These are phyloP conservation scores for Acidomyces sp. DNA, from an alignment of 495 filamentous ascomycete genomes.

Conservation along the genomic window DNA sequence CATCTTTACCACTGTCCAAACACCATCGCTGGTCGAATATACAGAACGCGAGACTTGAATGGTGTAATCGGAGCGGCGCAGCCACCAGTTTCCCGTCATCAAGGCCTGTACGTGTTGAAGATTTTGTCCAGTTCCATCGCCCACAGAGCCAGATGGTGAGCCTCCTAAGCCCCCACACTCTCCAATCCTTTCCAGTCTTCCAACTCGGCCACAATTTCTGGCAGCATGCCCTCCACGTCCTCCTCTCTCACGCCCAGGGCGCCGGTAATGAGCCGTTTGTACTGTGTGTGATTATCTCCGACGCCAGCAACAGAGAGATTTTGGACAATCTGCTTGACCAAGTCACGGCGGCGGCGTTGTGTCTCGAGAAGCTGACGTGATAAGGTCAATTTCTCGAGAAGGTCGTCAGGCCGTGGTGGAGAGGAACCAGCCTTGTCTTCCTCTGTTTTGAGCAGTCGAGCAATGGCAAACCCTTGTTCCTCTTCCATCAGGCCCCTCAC, in stretches of 20 bases:
- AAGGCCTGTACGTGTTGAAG: no score
- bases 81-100: no score
- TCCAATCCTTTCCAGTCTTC: conserved; percentile 32
- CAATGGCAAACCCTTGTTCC: conserved; percentile 26
- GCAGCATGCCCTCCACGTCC: conserved; percentile 31
- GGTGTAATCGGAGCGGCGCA: no score
- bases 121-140: no score
- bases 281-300: conserved; percentile 19
- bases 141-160: no score
- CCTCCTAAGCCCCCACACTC: conserved; percentile 10
- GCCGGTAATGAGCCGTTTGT: conserved; percentile 29
- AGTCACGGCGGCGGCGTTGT: conserved; percentile 21
- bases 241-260: conserved; percentile 29
- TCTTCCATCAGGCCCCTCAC: conserved; percentile 67
- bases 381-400: conserved; percentile 20
- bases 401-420: conserved; percentile 4
- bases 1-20: no score
- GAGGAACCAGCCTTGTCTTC: not conserved
- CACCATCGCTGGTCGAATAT: no score
- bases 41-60: no score
- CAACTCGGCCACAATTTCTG: conserved; percentile 36
- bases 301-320: conserved; percentile 25
- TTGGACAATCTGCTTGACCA: conserved; percentile 24
- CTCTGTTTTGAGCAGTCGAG: not conserved
- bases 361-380: conserved; percentile 19